Percentiles rank a stretch among this genome's conserved stretches.
Evolutionary conservation across 306 rosid genomes (phyloP).

Genomic region (Vicia sativa): DNA sequence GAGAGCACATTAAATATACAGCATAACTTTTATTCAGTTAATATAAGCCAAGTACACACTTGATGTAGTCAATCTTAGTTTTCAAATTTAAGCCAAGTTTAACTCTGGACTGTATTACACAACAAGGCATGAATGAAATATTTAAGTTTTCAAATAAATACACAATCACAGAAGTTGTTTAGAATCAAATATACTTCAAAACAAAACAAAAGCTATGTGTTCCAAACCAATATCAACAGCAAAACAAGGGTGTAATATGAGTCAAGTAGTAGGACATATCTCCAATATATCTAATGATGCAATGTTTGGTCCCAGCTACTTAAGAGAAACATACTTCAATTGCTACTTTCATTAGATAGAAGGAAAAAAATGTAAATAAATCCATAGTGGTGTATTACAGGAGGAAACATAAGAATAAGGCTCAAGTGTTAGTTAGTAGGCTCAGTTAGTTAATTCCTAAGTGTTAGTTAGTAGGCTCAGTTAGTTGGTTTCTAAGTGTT

Average conservation of each 20-base stretch:
- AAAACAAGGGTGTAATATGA: constrained; percentile 26
- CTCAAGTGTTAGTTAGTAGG: neutral
- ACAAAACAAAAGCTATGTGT: neutral
- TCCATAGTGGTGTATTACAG: neutral
- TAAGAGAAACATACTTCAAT: constrained; percentile 21
- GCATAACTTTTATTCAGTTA: neutral
- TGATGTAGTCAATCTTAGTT: constrained; percentile 90
- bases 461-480: neutral
- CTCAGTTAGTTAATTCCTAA: neutral
- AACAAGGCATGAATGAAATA: constrained; percentile 37
- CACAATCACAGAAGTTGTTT: constrained; percentile 10
- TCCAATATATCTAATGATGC: neutral
- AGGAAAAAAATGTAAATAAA: neutral
- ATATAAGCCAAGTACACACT: constrained; percentile 57
- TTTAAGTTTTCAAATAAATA: constrained; percentile 33
- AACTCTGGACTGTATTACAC: constrained; percentile 81
- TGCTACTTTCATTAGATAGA: constrained; percentile 10
- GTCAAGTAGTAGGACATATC: constrained; percentile 17
- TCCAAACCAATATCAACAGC: constrained; percentile 24
- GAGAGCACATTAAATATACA: constrained; percentile 35
- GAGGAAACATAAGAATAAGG: neutral
- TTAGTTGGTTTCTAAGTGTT: too few species aligned
- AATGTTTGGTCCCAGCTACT: constrained; percentile 26
- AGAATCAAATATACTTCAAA: constrained; percentile 29
- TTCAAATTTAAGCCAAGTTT: constrained; percentile 90